Conservation (phyloP, 768 basidiomycete genomes). For the Suillus americanus region DNA sequence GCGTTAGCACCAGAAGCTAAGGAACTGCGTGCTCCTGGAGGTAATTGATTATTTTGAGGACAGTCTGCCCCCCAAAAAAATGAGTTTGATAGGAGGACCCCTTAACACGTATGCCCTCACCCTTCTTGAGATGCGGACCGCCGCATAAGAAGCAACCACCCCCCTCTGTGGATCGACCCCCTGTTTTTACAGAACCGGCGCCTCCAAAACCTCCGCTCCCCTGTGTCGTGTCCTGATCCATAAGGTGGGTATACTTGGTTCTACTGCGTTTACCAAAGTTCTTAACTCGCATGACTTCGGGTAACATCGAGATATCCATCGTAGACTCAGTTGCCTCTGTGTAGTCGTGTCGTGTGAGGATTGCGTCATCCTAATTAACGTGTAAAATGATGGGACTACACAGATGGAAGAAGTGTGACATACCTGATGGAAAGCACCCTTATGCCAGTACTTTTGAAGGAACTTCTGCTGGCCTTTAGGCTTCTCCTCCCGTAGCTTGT, state of each 20-base stretch:
- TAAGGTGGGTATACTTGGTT: slow-evolving; percentile 94
- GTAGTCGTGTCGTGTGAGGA: slow-evolving; percentile 80
- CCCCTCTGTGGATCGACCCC: slow-evolving; percentile 52
- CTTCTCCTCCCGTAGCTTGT: slow-evolving; percentile 81
- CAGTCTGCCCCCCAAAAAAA: slow-evolving; percentile 41
- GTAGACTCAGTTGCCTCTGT: slow-evolving; percentile 89
- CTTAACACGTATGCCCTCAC: slow-evolving; percentile 35
- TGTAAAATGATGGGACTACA: slow-evolving; percentile 16
- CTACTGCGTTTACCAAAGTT: slow-evolving; percentile 92
- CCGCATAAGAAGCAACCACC: slow-evolving; percentile 93
- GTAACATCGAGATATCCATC: slow-evolving; percentile 83
- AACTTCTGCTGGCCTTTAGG: slow-evolving; percentile 91
- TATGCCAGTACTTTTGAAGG: slow-evolving; percentile 98
- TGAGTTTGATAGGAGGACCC: slow-evolving; percentile 9
- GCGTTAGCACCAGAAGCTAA: slow-evolving; percentile 36
- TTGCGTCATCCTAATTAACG: slow-evolving; percentile 72
- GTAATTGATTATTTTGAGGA: slow-evolving; percentile 46
- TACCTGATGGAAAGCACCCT: slow-evolving; percentile 98
- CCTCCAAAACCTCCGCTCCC: slow-evolving; percentile 67
- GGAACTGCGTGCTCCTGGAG: slow-evolving; percentile 26
- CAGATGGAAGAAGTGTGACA: slow-evolving; percentile 17
- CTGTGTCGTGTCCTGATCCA: slow-evolving; percentile 90
- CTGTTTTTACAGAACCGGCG: slow-evolving; percentile 48
- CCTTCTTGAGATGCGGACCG: slow-evolving; percentile 91
- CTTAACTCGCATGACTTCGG: slow-evolving; percentile 95